A percentile compares a stretch with the other conserved stretches of the same genome.
Conservation (phyloP, 2,329 filamentous ascomycete genomes). For the Pseudogymnoascus sp. region DNA sequence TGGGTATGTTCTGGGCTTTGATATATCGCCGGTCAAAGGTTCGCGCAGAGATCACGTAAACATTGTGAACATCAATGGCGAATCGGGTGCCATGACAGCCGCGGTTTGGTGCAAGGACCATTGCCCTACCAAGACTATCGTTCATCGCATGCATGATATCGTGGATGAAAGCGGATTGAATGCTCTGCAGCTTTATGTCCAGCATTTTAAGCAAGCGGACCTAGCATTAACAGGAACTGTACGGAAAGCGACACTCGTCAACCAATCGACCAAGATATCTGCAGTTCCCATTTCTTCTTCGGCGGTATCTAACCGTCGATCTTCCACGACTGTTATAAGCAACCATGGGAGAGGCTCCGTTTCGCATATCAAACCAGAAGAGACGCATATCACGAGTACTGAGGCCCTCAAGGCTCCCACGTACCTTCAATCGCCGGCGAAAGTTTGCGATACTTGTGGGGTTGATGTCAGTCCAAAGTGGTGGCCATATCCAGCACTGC, state of each 20-base stretch:
- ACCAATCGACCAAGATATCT: constrained; percentile 31
- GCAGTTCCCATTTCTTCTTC: constrained; percentile 21
- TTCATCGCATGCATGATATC: constrained; percentile 73
- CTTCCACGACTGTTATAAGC: constrained; percentile 44
- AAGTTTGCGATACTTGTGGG: constrained; percentile 55
- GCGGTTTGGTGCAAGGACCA: constrained; percentile 91
- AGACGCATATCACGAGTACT: constrained; percentile 10
- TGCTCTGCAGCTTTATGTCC: constrained; percentile 77
- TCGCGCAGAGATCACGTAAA: constrained; percentile 74
- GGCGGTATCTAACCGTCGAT: constrained; percentile 41
- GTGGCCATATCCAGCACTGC: constrained; percentile 40
- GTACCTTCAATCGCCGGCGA: constrained; percentile 30
- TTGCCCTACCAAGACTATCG: constrained; percentile 57
- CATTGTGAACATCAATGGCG: constrained; percentile 71
- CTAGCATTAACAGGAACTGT: constrained; percentile 83
- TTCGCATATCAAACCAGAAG: constrained; percentile 25
- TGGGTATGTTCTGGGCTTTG: constrained; percentile 80
- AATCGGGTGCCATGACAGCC: constrained; percentile 76
- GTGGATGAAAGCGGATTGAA: constrained; percentile 65
- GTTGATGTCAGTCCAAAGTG: constrained; percentile 68
- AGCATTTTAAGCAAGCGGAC: constrained; percentile 92
- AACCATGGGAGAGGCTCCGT: constrained; percentile 21
- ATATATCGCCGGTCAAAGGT: constrained; percentile 81
- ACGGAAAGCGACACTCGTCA: constrained; percentile 68
- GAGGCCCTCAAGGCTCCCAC: background rate